A percentile compares a stretch with the other conserved stretches of the same genome.
These are phyloP conservation scores for Aspergillus sp. DNA, from an alignment of 2,329 filamentous ascomycete genomes.

Conservation along the genomic window DNA sequence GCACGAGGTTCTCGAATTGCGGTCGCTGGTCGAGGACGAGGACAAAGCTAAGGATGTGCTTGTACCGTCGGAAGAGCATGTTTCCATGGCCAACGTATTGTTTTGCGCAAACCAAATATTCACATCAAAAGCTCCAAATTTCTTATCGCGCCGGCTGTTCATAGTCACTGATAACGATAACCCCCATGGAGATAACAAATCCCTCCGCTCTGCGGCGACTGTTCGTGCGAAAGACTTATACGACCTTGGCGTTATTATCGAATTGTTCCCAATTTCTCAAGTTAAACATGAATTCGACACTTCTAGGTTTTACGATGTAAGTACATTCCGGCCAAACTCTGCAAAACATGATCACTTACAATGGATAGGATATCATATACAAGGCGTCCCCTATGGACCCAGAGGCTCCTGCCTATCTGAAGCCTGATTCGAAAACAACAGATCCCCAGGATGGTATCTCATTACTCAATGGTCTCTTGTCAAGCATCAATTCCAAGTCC, in stretches of 20 bases:
- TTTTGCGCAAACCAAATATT: slow-evolving; percentile 97
- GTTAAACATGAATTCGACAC: slow-evolving; percentile 74
- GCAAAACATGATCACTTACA: slow-evolving; percentile 18
- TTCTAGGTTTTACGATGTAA: slow-evolving; percentile 85
- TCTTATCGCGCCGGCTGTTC: slow-evolving; percentile 88
- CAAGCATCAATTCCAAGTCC: slow-evolving; percentile 87
- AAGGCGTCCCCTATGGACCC: slow-evolving; percentile 68
- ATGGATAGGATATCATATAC: slow-evolving; percentile 80
- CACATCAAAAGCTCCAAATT: slow-evolving; percentile 90
- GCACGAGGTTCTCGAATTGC: slow-evolving; percentile 78
- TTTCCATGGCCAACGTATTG: slow-evolving; percentile 83
- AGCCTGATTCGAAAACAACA: slow-evolving; percentile 52
- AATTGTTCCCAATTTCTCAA: slow-evolving; percentile 83
- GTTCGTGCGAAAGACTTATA: slow-evolving; percentile 93
- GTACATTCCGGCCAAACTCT: background rate
- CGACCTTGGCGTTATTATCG: slow-evolving; percentile 86
- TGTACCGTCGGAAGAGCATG: slow-evolving; percentile 65
- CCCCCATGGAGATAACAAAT: slow-evolving; percentile 73
- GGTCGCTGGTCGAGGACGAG: slow-evolving; percentile 73
- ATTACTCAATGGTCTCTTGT: slow-evolving; percentile 75
- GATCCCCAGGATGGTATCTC: slow-evolving; percentile 74
- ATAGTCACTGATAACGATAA: slow-evolving; percentile 93
- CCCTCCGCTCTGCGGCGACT: slow-evolving; percentile 70
- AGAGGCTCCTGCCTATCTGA: slow-evolving; percentile 59
- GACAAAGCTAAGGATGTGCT: slow-evolving; percentile 70